These are phyloP conservation scores for Aureobasidium sp. DNA, from an alignment of 2,329 filamentous ascomycete genomes.

Conservation along the genomic window DNA sequence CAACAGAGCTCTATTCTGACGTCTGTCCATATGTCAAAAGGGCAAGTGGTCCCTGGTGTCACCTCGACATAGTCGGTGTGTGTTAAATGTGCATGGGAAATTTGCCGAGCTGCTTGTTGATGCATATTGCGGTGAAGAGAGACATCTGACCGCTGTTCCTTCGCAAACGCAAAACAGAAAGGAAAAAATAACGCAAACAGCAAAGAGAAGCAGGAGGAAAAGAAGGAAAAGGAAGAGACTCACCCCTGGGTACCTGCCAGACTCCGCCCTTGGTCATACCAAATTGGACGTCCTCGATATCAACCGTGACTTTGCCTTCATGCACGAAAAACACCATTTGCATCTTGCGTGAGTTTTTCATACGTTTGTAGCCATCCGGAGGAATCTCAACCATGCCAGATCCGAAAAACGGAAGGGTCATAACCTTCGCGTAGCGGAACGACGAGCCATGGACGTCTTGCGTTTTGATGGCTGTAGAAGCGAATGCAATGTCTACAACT, in stretches of 20 bases:
- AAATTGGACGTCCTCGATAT: constrained; percentile 67
- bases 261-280: constrained; percentile 79
- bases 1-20: constrained; percentile 2
- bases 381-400: constrained; percentile 85
- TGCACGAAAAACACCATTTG: constrained; percentile 95
- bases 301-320: constrained; percentile 71
- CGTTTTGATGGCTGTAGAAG: constrained; percentile 48
- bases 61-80: constrained; percentile 3
- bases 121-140: constrained; percentile 5
- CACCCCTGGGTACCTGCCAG: constrained; percentile 93
- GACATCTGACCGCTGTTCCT: background rate
- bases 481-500: constrained; percentile 50
- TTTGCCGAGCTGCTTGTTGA: background rate
- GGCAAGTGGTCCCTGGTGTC: background rate
- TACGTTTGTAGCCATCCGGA: constrained; percentile 71
- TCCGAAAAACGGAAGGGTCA: constrained; percentile 78
- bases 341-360: constrained; percentile 92
- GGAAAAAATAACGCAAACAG: background rate
- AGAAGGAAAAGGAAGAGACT: constrained; percentile 30
- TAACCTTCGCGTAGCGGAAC: constrained; percentile 84
- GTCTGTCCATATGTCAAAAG: background rate
- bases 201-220: constrained; percentile 1
- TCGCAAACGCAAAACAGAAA: background rate
- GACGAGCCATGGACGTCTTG: constrained; percentile 54
- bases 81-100: background rate